A percentile compares a stretch with the other conserved stretches of the same genome.
Conservation (phyloP, 2,329 filamentous ascomycete genomes). For the Didymellaceae sp. region DNA sequence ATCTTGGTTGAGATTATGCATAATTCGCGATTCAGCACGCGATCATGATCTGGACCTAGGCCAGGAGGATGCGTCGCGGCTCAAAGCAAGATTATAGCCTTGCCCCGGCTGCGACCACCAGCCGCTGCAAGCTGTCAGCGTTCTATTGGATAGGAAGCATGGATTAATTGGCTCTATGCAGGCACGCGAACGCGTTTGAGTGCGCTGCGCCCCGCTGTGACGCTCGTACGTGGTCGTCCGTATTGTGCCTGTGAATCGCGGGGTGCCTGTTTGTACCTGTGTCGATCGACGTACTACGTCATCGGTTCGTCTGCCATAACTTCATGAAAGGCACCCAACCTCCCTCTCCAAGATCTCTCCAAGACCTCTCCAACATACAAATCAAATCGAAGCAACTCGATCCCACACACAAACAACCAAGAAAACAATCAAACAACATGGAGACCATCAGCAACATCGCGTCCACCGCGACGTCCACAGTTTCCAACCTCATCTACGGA, state of each 20-base stretch:
- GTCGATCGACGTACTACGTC: slow-evolving; percentile 24
- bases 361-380: too few relatives aligned
- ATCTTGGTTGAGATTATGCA: too few relatives aligned
- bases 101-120: slow-evolving; percentile 2
- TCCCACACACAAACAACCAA: slow-evolving; percentile 2
- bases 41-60: slow-evolving; percentile 5
- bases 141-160: slow-evolving; percentile 12
- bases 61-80: slow-evolving; percentile 9
- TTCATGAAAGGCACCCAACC: slow-evolving; percentile 16
- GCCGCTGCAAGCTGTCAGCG: background rate
- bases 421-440: slow-evolving; percentile 31
- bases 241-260: slow-evolving; percentile 18
- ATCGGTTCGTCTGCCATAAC: slow-evolving; percentile 22
- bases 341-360: slow-evolving; percentile 10
- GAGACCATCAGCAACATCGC: slow-evolving; percentile 49
- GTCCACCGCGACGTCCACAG: slow-evolving; percentile 30
- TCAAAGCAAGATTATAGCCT: slow-evolving; percentile 11
- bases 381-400: too few relatives aligned
- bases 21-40: slow-evolving; percentile 3
- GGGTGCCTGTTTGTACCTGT: slow-evolving; percentile 14
- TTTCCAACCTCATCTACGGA: slow-evolving; percentile 49
- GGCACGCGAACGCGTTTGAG: slow-evolving; percentile 2
- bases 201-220: slow-evolving; percentile 22
- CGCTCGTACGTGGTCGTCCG: slow-evolving; percentile 21
- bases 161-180: slow-evolving; percentile 3